A percentile compares a stretch with the other conserved stretches of the same genome.
Evolutionary conservation across 1,284 basidiomycete species (phyloP).

Genomic region (Ustilago shanxiensis): DNA sequence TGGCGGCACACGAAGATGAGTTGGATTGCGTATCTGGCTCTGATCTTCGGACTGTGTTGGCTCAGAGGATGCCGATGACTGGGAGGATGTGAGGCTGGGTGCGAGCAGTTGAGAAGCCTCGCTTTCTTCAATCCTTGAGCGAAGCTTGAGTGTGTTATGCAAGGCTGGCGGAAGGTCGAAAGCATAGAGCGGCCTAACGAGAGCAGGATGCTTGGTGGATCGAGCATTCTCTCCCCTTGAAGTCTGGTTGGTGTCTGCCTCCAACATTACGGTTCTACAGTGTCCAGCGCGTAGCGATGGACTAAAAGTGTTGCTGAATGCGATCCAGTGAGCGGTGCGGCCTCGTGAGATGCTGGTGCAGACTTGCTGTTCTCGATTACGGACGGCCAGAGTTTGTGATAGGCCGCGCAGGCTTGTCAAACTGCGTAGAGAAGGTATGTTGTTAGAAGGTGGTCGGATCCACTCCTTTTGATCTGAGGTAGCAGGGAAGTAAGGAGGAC

Average conservation of each 20-base stretch:
- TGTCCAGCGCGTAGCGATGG: too few species aligned
- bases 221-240: neutral
- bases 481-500: too few species aligned
- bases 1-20: constrained; percentile 39
- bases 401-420: neutral
- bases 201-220: constrained; percentile 30
- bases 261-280: constrained; percentile 20
- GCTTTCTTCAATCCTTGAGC: constrained; percentile 33
- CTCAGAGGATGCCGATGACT: constrained; percentile 10
- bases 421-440: constrained; percentile 2
- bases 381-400: neutral
- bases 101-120: constrained; percentile 37
- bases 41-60: constrained; percentile 7
- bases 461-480: neutral
- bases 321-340: too few species aligned
- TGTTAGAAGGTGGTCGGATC: neutral
- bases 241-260: neutral
- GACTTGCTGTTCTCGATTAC: neutral
- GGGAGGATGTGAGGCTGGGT: constrained; percentile 1
- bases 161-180: constrained; percentile 52
- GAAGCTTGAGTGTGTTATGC: constrained; percentile 37
- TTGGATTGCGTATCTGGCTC: constrained; percentile 18
- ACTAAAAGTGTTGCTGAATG: too few species aligned
- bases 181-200: constrained; percentile 56
- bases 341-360: neutral